Evolutionary conservation across 495 filamentous ascomycete genomes (phyloP).

Genomic region (Trichoderma orchidacearum): DNA sequence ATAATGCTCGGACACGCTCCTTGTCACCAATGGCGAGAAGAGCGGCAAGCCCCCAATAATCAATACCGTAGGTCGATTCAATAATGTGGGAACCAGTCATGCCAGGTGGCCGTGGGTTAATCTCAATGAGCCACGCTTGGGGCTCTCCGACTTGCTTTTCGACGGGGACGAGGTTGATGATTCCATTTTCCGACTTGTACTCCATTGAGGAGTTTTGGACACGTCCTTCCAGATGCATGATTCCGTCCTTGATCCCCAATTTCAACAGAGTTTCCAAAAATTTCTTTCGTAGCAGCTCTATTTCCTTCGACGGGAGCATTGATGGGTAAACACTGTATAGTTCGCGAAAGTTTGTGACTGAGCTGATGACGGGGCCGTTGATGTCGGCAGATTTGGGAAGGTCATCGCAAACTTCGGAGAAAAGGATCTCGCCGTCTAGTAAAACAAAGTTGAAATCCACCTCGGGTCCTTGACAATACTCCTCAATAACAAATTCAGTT

Average conservation of each 20-base stretch:
- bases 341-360: constrained; percentile 20
- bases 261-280: constrained; percentile 17
- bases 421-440: constrained; percentile 32
- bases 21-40: constrained; percentile 16
- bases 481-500: not conserved
- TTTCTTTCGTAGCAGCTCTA: constrained; percentile 12
- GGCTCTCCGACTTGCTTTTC: too few species aligned
- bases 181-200: constrained; percentile 6
- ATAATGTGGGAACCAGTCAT: constrained; percentile 14
- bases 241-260: constrained; percentile 17
- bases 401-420: constrained; percentile 37
- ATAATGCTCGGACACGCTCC: constrained; percentile 11
- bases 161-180: constrained; percentile 6
- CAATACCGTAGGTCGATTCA: constrained; percentile 25
- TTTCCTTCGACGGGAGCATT: constrained; percentile 20
- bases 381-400: constrained; percentile 32
- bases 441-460: constrained; percentile 40
- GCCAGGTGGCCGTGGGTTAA: constrained; percentile 24
- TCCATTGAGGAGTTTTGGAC: constrained; percentile 10
- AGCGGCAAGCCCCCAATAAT: constrained; percentile 21
- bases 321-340: constrained; percentile 23
- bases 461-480: constrained; percentile 25
- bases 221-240: constrained; percentile 17
- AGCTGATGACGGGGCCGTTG: constrained; percentile 6
- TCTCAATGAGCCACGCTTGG: constrained; percentile 19